A percentile compares a stretch with the other conserved stretches of the same genome.
These are phyloP conservation scores for Aspergillus sclerotioniger DNA, from an alignment of 495 filamentous ascomycete genomes.

Conservation along the genomic window DNA sequence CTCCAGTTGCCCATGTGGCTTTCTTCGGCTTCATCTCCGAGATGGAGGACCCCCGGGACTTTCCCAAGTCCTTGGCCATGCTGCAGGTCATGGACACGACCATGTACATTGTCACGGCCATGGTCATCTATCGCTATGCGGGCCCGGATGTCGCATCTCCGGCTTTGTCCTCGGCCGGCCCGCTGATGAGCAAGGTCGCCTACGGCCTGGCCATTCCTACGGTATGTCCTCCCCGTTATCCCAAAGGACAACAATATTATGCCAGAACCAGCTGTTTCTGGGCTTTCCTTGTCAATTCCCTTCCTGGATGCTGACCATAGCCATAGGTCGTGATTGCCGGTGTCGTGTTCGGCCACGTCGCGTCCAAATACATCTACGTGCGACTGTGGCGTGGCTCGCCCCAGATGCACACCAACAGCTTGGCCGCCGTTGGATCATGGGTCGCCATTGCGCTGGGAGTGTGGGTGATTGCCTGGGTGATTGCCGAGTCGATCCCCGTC, in stretches of 20 bases:
- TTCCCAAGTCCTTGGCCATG: slow-evolving; percentile 58
- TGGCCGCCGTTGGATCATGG: slow-evolving; percentile 51
- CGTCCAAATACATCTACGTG: slow-evolving; percentile 62
- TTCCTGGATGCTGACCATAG: too few species aligned
- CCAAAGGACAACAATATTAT: too few species aligned
- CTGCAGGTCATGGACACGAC: slow-evolving; percentile 61
- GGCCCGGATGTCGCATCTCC: slow-evolving; percentile 65
- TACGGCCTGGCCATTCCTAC: slow-evolving; percentile 79
- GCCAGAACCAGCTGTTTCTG: too few species aligned
- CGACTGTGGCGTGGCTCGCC: slow-evolving; percentile 55
- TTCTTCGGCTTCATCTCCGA: slow-evolving; percentile 76
- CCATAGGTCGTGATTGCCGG: slow-evolving; percentile 24
- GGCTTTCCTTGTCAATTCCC: too few species aligned
- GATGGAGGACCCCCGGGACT: slow-evolving; percentile 66
- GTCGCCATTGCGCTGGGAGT: slow-evolving; percentile 50
- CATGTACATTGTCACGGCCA: slow-evolving; percentile 53
- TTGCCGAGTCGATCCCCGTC: slow-evolving; percentile 70
- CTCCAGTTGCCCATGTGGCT: slow-evolving; percentile 55
- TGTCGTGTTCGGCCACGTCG: slow-evolving; percentile 60
- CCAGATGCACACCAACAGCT: slow-evolving; percentile 56
- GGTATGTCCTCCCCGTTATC: slow-evolving; percentile 20
- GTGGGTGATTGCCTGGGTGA: slow-evolving; percentile 66
- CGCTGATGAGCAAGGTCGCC: slow-evolving; percentile 60
- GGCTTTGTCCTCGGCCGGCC: slow-evolving; percentile 64
- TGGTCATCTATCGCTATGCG: slow-evolving; percentile 65